Base-by-base conservation (phyloP, 1,139 yeast species). In the Candida labiduridarum region DNA sequence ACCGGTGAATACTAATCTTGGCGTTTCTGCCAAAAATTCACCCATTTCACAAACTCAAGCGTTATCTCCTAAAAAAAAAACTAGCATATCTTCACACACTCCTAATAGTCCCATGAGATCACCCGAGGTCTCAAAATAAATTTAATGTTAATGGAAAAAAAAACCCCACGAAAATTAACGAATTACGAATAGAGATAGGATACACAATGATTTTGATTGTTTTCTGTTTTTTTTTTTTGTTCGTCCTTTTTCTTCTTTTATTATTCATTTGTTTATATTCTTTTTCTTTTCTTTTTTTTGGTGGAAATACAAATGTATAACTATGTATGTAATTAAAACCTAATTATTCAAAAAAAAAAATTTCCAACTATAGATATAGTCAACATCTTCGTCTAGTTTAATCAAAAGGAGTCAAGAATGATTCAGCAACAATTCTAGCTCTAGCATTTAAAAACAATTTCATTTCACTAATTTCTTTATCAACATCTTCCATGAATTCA, bases 401-500 rank as follows among this genome's bases (percentile, higher is more conserved):
- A 67, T 85, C 90, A 61, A 85, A 85, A 29, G 87, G 87, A 41
- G 88, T 85, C 61, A 92, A 78, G 67, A 90, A 92, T 11, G 96
- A 94, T 70, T 95, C 99, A 19, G 99, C 99, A 48, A 92, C 95
- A 55, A 90, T 95, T 76, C 99, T 87, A 16, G 99, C 99, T 65
- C 99, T 83, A 27, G 99, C 97, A 66, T 94, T 94, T 68, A 95
- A 82, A 68, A 94, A 95, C 67, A 94, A 79, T 71, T 95, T 95
- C 96, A 94, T 95, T 68, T 94, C 99, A 69, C 97, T 89, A 64
- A 94, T 95, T 69, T 94, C 99, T 74, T 92, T 94, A 70, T 94
- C 99, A 25, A 94, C 99, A 63, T 92, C 99, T 69, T 94, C 99
- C 99, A 94, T 92, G 68, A 95, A 94, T 72, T 94, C 98, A 62